These are phyloP conservation scores for Boletus subcaerulescens DNA, from an alignment of 768 basidiomycete species.

Conservation along the genomic window DNA sequence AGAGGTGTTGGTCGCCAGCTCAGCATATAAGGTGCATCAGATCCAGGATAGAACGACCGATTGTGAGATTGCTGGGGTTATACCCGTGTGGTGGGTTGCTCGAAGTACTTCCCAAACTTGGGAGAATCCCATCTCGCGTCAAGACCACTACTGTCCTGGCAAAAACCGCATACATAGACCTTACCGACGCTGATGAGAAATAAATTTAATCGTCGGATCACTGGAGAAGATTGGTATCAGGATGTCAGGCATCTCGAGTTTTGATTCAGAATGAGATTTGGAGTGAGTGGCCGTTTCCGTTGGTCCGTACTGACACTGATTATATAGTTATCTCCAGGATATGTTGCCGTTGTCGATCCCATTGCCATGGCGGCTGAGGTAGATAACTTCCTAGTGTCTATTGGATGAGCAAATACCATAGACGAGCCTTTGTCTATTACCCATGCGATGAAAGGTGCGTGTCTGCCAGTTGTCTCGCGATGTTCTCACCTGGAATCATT, in stretches of 20 bases:
- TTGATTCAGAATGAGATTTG: conserved; percentile 57
- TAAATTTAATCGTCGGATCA: conserved; percentile 66
- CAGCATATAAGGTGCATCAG: conserved; percentile 71
- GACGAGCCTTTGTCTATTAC: conserved; percentile 48
- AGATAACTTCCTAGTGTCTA: conserved; percentile 54
- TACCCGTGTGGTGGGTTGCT: conserved; percentile 49
- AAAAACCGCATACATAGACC: conserved; percentile 1
- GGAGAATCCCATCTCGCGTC: conserved; percentile 30
- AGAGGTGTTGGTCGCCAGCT: background rate
- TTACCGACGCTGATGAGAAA: too few species aligned
- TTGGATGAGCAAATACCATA: conserved; percentile 63
- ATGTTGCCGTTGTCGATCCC: conserved; percentile 83
- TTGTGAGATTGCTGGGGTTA: conserved; percentile 20
- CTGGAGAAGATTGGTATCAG: conserved; percentile 82
- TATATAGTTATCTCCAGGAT: conserved; percentile 62
- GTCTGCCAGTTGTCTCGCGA: too few species aligned
- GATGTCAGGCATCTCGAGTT: conserved; percentile 91
- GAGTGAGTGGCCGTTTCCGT: conserved; percentile 41
- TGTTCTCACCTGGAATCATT: conserved; percentile 4
- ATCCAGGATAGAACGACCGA: conserved; percentile 53
- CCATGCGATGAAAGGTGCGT: conserved; percentile 37
- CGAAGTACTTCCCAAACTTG: conserved; percentile 20
- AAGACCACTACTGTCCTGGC: conserved; percentile 11
- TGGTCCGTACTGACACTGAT: background rate
- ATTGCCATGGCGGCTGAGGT: conserved; percentile 59